phyloP scores from a whole-genome alignment of 192 early-diverging fungal species.

The Phlyctochytrium arcticum region DNA sequence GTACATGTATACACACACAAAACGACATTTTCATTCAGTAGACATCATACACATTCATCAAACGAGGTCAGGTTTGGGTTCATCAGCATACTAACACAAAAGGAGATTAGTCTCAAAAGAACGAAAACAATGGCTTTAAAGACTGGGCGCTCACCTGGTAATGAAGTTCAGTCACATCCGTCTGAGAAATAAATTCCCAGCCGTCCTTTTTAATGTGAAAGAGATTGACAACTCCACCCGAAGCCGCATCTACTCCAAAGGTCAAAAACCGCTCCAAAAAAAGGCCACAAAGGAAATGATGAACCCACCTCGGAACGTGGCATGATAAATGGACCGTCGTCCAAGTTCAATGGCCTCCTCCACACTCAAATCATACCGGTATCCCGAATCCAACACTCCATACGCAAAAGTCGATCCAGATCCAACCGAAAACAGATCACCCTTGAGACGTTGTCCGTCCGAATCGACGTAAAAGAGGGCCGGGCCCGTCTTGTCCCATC shows the following conservation, averaged over 20 bases:
- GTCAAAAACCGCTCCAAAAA: not conserved
- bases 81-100: too few species aligned
- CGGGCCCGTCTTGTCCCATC: slow-evolving; percentile 97
- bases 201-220: slow-evolving; percentile 91
- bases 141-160: too few species aligned
- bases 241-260: slow-evolving; percentile 13
- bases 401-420: slow-evolving; percentile 99
- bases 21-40: too few species aligned
- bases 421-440: slow-evolving; percentile 92
- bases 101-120: too few species aligned
- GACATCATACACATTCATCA: too few species aligned
- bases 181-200: slow-evolving; percentile 80
- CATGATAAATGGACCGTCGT: slow-evolving; percentile 90
- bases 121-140: too few species aligned
- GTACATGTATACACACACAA: too few species aligned
- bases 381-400: slow-evolving; percentile 91
- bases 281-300: too few species aligned
- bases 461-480: slow-evolving; percentile 95
- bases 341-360: slow-evolving; percentile 90
- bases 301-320: slow-evolving; percentile 85
- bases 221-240: slow-evolving; percentile 41
- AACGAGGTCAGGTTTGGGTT: too few species aligned
- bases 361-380: slow-evolving; percentile 72
- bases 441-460: slow-evolving; percentile 83
- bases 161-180: slow-evolving; percentile 82